Conservation (phyloP, 495 filamentous ascomycete species). For the Penicillium goetzii region DNA sequence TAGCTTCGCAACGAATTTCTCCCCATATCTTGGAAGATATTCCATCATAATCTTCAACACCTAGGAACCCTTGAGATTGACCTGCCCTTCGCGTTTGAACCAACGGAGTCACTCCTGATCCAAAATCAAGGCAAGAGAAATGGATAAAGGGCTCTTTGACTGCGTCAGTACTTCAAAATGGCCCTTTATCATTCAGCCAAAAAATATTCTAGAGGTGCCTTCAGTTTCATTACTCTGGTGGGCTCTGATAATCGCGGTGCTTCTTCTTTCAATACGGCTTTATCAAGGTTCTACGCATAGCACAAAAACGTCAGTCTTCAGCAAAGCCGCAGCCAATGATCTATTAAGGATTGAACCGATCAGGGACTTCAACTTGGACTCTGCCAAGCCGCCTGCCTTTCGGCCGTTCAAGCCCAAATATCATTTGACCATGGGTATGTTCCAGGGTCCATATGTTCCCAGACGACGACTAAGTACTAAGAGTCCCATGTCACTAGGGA, state of each 20-base stretch:
- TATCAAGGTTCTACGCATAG: not conserved
- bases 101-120: not conserved
- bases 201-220: not conserved
- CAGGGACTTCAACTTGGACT: not conserved
- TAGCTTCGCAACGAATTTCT: not conserved
- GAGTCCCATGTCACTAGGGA: constrained; percentile 31
- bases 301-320: not conserved
- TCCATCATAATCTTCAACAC: not conserved
- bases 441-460: not conserved
- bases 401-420: constrained; percentile 74
- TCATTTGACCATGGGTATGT: constrained; percentile 72
- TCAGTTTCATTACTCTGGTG: not conserved
- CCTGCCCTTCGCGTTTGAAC: not conserved
- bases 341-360: not conserved
- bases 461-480: constrained; percentile 5
- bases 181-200: not conserved
- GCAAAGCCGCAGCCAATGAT: not conserved
- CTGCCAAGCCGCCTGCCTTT: not conserved
- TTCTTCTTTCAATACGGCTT: not conserved
- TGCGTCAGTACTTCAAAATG: not conserved
- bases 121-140: not conserved
- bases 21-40: not conserved
- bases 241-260: not conserved
- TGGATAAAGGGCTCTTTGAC: not conserved
- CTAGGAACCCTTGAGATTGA: not conserved